Base-by-base conservation (phyloP, 2,329 filamentous ascomycete species). In the Arthroderma sp. region DNA sequence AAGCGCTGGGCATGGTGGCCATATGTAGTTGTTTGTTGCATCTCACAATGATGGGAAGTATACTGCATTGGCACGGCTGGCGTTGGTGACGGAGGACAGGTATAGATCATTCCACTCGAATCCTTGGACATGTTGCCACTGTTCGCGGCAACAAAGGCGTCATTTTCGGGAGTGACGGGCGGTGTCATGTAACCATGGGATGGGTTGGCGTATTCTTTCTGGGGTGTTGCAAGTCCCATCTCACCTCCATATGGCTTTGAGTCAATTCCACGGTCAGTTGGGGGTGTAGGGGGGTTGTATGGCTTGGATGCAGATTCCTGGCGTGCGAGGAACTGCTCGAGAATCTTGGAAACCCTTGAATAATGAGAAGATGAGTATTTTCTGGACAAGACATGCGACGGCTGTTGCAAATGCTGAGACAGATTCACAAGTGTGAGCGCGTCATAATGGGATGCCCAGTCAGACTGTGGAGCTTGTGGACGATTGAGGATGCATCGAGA, bases 401-500 rank as follows among this genome's bases (percentile, higher is more conserved):
- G 80, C 52, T 78, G 73, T 53, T 78, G 73, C 42, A 84, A 65
- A 56, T 80, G 74, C 58, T 81, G 78, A 15, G 77, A 80, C 45
- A 83, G 64, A 49, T 72, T 72, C 49, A 80, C 69, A 11, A 81
- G 69, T 4, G 68, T 71, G 53, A 63, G 64, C 31, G 65, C 67
- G 53, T 72, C 69, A 51, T 70, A 74, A 47, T 68, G 66, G 38
- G 65, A 71, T 47, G 75, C 80, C 84, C 85, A 93, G 52, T 87
- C 81, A 34, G 75, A 77, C 49, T 85, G 80, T 50, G 78, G 78
- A 51, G 81, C 74, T 62, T 94, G 86, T 36, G 81, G 76, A 47
- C 86, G 81, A 57, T 80, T 80, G 7, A 96, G 75, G 51, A 98
- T 86, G 59, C 85, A 89, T 51, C 88, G 76, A 34, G 89, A 81